Evolutionary conservation across 768 basidiomycete species (phyloP).

Genomic region (Pluteus cervinus): DNA sequence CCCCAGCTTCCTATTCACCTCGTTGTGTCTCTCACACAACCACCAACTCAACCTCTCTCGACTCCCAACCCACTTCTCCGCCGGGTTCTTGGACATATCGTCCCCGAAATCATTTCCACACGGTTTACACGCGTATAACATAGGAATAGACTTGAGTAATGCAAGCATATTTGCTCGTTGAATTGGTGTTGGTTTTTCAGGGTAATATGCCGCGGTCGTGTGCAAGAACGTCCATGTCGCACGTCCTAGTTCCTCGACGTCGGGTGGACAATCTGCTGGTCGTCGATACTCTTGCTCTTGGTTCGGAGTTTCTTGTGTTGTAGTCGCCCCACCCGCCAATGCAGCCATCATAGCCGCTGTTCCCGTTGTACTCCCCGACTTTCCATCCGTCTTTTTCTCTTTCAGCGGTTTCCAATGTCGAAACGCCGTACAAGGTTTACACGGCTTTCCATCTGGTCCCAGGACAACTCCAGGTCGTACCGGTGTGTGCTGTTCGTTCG

Average conservation of each 20-base stretch:
- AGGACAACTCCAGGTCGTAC: constrained; percentile 81
- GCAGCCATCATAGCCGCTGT: constrained; percentile 22
- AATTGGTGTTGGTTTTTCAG: constrained; percentile 64
- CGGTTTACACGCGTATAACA: constrained; percentile 82
- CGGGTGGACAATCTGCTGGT: constrained; percentile 75
- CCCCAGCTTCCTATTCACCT: constrained; percentile 82
- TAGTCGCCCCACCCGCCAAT: constrained; percentile 11
- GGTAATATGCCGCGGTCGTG: constrained; percentile 93
- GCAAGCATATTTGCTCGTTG: constrained; percentile 83
- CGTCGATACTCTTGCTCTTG: constrained; percentile 25
- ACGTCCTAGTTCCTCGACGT: constrained; percentile 82
- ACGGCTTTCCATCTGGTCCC: constrained; percentile 92
- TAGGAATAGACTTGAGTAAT: constrained; percentile 70
- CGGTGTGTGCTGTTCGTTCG: constrained; percentile 7
- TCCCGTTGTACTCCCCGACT: constrained; percentile 12
- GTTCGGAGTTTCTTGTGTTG: constrained; percentile 10
- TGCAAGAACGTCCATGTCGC: constrained; percentile 98
- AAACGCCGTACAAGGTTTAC: constrained; percentile 86
- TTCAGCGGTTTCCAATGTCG: constrained; percentile 56
- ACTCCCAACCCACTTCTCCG: constrained; percentile 76
- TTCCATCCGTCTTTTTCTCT: constrained; percentile 23
- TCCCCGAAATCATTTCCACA: constrained; percentile 82
- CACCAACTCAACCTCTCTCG: constrained; percentile 66
- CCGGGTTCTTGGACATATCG: constrained; percentile 59
- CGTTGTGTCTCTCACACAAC: constrained; percentile 92